Percentiles rank a stretch among this genome's conserved stretches.
Evolutionary conservation across 306 rosid genomes (phyloP).

Genomic region (Ammopiptanthus mongolicus): DNA sequence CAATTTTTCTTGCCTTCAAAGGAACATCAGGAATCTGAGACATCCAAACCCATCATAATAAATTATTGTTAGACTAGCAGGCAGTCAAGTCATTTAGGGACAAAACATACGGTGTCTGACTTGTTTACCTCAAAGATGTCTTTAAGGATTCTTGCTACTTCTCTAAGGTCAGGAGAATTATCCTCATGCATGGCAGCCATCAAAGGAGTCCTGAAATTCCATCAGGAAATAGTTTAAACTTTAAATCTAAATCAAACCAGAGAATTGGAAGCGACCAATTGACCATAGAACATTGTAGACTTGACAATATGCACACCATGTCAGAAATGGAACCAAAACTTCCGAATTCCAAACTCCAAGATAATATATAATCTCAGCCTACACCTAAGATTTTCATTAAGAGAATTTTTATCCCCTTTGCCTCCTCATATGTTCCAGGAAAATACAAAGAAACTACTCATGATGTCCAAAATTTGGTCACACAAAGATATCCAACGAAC

Average conservation of each 20-base stretch:
- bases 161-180: constrained; percentile 63
- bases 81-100: neutral
- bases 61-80: neutral
- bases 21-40: constrained; percentile 65
- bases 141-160: constrained; percentile 56
- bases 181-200: constrained; percentile 93
- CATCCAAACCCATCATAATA: constrained; percentile 6
- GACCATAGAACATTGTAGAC: neutral
- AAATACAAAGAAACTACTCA: neutral
- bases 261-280: neutral
- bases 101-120: neutral
- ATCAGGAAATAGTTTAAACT: neutral
- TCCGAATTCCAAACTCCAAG: neutral
- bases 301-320: neutral
- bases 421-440: neutral
- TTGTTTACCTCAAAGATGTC: constrained; percentile 62
- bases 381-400: neutral
- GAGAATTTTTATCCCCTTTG: neutral
- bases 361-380: neutral
- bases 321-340: neutral
- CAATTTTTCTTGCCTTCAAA: constrained; percentile 61
- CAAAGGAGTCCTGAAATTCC: constrained; percentile 58
- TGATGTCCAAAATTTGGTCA: neutral
- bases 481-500: neutral
- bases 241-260: neutral